Evolutionary conservation across 176 grass and related monocot genomes (phyloP), one percentile per base, ranked within the genome.

Genomic region (Carex littledalei): DNA sequence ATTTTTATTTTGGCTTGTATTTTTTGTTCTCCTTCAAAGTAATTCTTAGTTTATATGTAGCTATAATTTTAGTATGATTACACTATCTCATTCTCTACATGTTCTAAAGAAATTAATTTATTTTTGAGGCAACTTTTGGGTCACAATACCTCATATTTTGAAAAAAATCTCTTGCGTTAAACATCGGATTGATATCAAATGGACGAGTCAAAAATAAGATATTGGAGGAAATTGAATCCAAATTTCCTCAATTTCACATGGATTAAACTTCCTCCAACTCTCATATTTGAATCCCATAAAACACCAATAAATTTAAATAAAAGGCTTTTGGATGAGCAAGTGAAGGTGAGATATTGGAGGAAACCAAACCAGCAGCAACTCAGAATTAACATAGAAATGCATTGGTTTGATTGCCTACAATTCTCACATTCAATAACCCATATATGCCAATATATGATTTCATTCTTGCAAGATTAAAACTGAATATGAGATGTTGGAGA

Each of bases 331-430:
- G 53, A 26, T 50, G 58, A 47, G 60, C 1, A 1, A 64, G 35
- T 64, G 60, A 81, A 81, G 26, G n/a, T 81, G 16, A 81, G 79
- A 81, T 81, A 81, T 62, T 81, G 79, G 79, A 62, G 79, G 18
- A 81, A 81, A 81, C 12, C 60, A 64, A 81, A 64, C 58, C 58
- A 21, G 35, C 5, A 21, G 2, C 32, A 81, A 81, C 20, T 45
- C 17, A 64, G 3, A 63, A 63, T n/a, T n/a, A 63, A 45, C 11
- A 45, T 3, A 22, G 24, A 47, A 63, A 41, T 81, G 11, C 7
- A 22, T 24, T 13, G 34, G 14, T 64, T 81, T 47, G 37, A 63
- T 81, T 63, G 63, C 79, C 57, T 43, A 45, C 79, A 81, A 81
- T 63, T 81, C 79, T 81, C 59, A 63, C 79, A 81, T 81, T 81